A percentile compares a stretch with the other conserved stretches of the same genome.
Conservation (phyloP, 2,329 filamentous ascomycete genomes). For the Pyrenophora seminiperda region DNA sequence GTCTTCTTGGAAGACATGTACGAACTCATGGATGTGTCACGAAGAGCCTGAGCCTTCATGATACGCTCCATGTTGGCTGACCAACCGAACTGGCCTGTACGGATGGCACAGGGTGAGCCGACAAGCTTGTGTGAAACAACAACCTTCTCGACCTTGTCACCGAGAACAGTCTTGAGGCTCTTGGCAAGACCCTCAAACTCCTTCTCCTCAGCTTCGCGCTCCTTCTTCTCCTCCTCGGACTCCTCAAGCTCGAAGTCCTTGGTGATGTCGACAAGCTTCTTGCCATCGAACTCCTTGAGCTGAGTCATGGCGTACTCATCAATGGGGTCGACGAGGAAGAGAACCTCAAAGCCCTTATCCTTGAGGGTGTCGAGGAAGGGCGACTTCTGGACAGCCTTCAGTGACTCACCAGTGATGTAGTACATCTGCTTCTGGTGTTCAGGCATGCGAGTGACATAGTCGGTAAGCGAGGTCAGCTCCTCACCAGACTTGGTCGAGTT, state of each 20-base stretch:
- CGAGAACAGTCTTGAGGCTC: slow-evolving; percentile 97
- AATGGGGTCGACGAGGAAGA: slow-evolving; percentile 99
- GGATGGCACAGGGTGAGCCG: slow-evolving; percentile 94
- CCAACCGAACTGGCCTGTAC: slow-evolving; percentile 99
- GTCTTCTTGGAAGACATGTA: slow-evolving; percentile 99
- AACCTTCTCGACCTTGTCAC: slow-evolving; percentile 99
- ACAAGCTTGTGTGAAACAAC: slow-evolving; percentile 98
- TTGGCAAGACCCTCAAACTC: slow-evolving; percentile 94
- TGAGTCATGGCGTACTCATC: slow-evolving; percentile 99
- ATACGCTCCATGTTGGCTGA: slow-evolving; percentile 99
- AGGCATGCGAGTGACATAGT: slow-evolving; percentile 99
- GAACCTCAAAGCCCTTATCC: slow-evolving; percentile 99
- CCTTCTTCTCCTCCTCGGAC: slow-evolving; percentile 98
- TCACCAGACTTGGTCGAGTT: slow-evolving; percentile 98
- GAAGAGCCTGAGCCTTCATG: slow-evolving; percentile 99
- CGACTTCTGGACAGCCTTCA: slow-evolving; percentile 97
- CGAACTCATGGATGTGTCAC: slow-evolving; percentile 98
- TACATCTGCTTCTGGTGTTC: slow-evolving; percentile 99
- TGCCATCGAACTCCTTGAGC: slow-evolving; percentile 99
- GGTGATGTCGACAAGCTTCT: slow-evolving; percentile 99
- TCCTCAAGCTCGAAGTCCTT: slow-evolving; percentile 99
- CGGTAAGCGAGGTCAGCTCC: slow-evolving; percentile 88
- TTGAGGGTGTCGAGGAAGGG: slow-evolving; percentile 98
- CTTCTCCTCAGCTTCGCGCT: slow-evolving; percentile 96
- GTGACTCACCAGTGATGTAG: slow-evolving; percentile 99